These are phyloP conservation scores for Catharanthus roseus DNA, from an alignment of 257 asterid genomes.

Conservation along the genomic window DNA sequence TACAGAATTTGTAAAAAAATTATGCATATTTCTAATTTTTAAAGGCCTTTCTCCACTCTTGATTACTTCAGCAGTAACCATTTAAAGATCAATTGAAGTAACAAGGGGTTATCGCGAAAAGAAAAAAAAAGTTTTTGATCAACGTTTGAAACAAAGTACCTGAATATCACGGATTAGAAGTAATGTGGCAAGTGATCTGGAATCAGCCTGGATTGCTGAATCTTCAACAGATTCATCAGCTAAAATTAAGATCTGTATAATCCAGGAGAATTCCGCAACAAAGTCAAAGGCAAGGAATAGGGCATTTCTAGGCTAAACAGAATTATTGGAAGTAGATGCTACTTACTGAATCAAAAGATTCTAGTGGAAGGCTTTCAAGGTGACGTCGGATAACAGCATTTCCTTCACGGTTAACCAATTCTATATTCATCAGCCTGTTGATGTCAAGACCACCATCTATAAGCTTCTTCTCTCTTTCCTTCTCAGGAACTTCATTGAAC, in stretches of 20 bases:
- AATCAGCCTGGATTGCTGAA: slow-evolving; percentile 91
- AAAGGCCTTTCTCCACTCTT: neutral
- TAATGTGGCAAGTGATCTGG: slow-evolving; percentile 89
- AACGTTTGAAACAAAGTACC: slow-evolving; percentile 35
- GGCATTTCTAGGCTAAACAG: neutral
- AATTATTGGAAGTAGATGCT: too few relatives aligned
- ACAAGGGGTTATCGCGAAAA: neutral
- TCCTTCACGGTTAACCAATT: slow-evolving; percentile 79
- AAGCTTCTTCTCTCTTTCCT: too few relatives aligned
- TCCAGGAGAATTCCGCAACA: slow-evolving; percentile 9
- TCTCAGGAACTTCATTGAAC: too few relatives aligned
- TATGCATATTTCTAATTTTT: neutral
- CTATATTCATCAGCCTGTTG: slow-evolving; percentile 19
- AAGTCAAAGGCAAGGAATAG: slow-evolving; percentile 13
- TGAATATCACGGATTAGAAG: slow-evolving; percentile 87
- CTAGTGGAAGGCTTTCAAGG: slow-evolving; percentile 88
- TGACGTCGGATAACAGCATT: slow-evolving; percentile 83
- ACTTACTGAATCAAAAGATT: slow-evolving; percentile 85
- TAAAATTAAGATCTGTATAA: slow-evolving; percentile 67
- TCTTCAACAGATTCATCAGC: slow-evolving; percentile 93
- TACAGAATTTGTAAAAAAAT: too few relatives aligned
- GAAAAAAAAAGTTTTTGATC: slow-evolving; percentile 1
- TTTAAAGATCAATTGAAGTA: neutral
- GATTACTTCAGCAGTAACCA: neutral
- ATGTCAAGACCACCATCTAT: too few relatives aligned